These are phyloP conservation scores for Pichia kudriavzevii DNA, from an alignment of 1,139 yeast genomes.

Conservation along the genomic window DNA sequence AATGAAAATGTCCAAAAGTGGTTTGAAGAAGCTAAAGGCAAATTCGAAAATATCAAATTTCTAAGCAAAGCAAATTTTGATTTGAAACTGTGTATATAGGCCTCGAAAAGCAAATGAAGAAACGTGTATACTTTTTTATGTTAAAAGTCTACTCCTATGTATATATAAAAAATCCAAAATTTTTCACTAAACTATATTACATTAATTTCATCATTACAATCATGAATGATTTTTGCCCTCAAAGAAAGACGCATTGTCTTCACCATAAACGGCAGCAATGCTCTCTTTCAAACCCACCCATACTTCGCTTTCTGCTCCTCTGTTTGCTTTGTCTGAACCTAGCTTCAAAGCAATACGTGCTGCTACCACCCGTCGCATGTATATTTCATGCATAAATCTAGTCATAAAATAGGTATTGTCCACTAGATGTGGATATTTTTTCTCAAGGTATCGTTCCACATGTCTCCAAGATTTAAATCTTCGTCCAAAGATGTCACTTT, in stretches of 20 bases:
- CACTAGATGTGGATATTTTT: constrained; percentile 16
- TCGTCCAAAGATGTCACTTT: constrained; percentile 14
- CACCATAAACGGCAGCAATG: constrained; percentile 17
- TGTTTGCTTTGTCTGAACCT: constrained; percentile 20
- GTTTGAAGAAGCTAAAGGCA: constrained; percentile 15
- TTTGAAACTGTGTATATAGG: constrained; percentile 12
- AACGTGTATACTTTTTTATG: background rate
- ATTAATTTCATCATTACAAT: background rate
- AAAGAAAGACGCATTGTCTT: constrained; percentile 22
- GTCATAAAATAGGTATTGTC: constrained; percentile 20
- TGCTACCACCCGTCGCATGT: constrained; percentile 23
- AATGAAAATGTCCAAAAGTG: constrained; percentile 16
- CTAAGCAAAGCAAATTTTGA: constrained; percentile 20
- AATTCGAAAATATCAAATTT: constrained; percentile 15
- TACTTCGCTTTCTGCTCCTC: constrained; percentile 8
- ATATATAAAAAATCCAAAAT: too few species aligned
- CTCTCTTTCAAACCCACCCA: constrained; percentile 15
- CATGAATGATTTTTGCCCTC: constrained; percentile 14
- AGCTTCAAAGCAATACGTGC: constrained; percentile 22
- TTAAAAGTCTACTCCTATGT: background rate
- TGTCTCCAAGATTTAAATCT: constrained; percentile 15
- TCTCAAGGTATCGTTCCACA: constrained; percentile 10
- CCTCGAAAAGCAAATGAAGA: too few species aligned
- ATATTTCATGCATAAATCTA: constrained; percentile 24
- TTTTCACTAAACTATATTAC: too few species aligned